A percentile compares a stretch with the other conserved stretches of the same genome.
phyloP scores from a whole-genome alignment of 2,329 filamentous ascomycete genomes.

The Orbilia brochopaga region DNA sequence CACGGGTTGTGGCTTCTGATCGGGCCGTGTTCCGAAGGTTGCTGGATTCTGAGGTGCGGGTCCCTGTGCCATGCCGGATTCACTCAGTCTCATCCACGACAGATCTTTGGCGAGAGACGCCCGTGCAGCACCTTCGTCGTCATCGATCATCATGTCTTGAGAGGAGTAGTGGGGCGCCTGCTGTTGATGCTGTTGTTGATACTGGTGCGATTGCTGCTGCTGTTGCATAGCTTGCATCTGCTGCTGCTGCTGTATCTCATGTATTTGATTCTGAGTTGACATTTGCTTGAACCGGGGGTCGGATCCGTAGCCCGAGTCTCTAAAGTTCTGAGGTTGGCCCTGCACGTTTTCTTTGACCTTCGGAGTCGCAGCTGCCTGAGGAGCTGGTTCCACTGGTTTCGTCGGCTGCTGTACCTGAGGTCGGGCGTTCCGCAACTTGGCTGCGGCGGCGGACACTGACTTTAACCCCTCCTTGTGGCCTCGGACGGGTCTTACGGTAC shows the following conservation, averaged over 20 bases:
- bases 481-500: slow-evolving; percentile 83
- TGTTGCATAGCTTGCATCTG: slow-evolving; percentile 56
- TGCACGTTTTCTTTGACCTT: slow-evolving; percentile 45
- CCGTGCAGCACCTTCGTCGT: slow-evolving; percentile 54
- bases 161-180: slow-evolving; percentile 33
- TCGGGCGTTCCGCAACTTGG: slow-evolving; percentile 62
- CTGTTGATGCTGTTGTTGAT: slow-evolving; percentile 52
- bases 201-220: slow-evolving; percentile 46
- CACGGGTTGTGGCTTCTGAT: slow-evolving; percentile 44
- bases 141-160: slow-evolving; percentile 54
- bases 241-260: slow-evolving; percentile 69
- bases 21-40: slow-evolving; percentile 32
- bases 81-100: slow-evolving; percentile 56
- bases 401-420: slow-evolving; percentile 58
- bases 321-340: slow-evolving; percentile 29
- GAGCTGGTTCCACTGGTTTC: slow-evolving; percentile 22
- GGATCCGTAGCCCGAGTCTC: slow-evolving; percentile 47
- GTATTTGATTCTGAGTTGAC: slow-evolving; percentile 66
- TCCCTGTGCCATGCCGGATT: slow-evolving; percentile 30
- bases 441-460: slow-evolving; percentile 43
- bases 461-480: slow-evolving; percentile 61
- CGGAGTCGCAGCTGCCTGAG: slow-evolving; percentile 8
- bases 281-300: slow-evolving; percentile 62
- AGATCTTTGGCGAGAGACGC: slow-evolving; percentile 56
- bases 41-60: slow-evolving; percentile 28